Conservation (phyloP, 768 basidiomycete species). For the Heimioporus sp. region DNA sequence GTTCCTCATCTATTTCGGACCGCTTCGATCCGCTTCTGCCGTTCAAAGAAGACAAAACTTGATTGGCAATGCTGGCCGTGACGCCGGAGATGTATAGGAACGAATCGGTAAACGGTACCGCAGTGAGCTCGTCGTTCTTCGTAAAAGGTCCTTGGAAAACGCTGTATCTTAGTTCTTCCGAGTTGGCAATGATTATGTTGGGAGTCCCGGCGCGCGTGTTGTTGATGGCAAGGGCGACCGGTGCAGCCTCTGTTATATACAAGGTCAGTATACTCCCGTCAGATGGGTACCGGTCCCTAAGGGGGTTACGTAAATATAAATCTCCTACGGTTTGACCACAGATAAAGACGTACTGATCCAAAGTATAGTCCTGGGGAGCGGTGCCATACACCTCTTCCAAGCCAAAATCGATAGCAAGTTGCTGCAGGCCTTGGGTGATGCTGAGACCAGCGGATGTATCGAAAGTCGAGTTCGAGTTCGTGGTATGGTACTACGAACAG, state of each 20-base stretch:
- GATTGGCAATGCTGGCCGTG: conserved; percentile 45
- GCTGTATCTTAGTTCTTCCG: conserved; percentile 64
- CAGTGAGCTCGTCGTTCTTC: conserved; percentile 77
- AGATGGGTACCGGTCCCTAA: conserved; percentile 61
- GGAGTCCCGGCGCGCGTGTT: conserved; percentile 60
- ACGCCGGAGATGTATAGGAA: conserved; percentile 65
- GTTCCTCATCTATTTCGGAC: conserved; percentile 12
- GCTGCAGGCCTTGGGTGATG: conserved; percentile 55
- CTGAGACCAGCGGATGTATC: conserved; percentile 53
- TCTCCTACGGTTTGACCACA: too few species aligned
- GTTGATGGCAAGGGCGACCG: conserved; percentile 56
- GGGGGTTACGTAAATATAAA: too few species aligned
- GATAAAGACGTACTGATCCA: conserved; percentile 46
- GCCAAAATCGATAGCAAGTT: conserved; percentile 57
- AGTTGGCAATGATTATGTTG: conserved; percentile 63
- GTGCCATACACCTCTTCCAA: conserved; percentile 63
- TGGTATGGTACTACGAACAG: conserved; percentile 61
- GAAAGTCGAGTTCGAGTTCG: conserved; percentile 48
- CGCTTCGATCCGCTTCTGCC: conserved; percentile 31
- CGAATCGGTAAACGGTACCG: conserved; percentile 63
- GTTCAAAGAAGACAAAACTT: conserved; percentile 56
- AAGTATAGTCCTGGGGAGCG: conserved; percentile 74
- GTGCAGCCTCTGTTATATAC: conserved; percentile 51
- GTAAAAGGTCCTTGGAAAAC: conserved; percentile 70
- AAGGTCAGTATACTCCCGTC: conserved; percentile 58